These are phyloP conservation scores for Cladorrhinum samala DNA, from an alignment of 495 filamentous ascomycete species.

Conservation along the genomic window DNA sequence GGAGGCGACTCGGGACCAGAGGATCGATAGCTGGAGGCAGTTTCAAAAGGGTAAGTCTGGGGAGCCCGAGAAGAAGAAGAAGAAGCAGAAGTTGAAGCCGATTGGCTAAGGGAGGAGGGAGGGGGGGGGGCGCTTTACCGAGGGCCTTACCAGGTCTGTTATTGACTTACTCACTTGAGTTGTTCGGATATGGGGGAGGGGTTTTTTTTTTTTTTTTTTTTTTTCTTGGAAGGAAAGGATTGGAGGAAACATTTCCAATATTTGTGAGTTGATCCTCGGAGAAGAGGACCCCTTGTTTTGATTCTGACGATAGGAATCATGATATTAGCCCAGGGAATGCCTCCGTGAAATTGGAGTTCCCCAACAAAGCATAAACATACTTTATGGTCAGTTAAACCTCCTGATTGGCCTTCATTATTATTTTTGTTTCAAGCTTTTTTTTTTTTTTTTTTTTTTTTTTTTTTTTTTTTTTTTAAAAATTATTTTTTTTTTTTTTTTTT, in stretches of 20 bases:
- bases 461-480: no score
- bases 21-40: slow-evolving; percentile 91
- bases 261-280: slow-evolving; percentile 6
- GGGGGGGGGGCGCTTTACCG: no score
- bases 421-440: no score
- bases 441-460: no score
- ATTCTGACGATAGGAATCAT: background rate
- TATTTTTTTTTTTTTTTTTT: no score
- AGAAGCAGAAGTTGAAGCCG: slow-evolving; percentile 73
- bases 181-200: no score
- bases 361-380: background rate
- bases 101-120: slow-evolving; percentile 33
- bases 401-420: no score
- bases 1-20: slow-evolving; percentile 85
- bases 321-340: background rate
- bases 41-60: slow-evolving; percentile 67
- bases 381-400: background rate
- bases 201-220: no score
- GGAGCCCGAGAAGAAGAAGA: slow-evolving; percentile 85
- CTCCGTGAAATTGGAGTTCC: background rate
- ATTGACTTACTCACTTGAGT: no score
- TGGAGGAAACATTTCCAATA: background rate
- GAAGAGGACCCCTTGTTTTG: background rate
- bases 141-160: no score
- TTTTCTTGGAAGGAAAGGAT: background rate